Evolutionary conservation across 495 filamentous ascomycete genomes (phyloP).

Genomic region (Tuber indicum): DNA sequence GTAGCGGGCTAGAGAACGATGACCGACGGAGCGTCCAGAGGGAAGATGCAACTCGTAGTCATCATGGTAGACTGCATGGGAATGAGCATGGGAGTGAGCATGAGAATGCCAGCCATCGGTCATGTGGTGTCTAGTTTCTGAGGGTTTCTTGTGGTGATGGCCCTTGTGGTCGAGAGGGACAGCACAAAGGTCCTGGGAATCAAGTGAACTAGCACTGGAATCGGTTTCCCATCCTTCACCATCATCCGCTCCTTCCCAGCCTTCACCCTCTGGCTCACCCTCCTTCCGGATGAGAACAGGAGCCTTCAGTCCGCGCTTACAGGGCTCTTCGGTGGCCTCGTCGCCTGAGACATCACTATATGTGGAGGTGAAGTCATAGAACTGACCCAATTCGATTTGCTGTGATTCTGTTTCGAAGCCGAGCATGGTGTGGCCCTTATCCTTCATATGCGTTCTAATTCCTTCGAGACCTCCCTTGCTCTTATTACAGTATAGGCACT

Average conservation of each 20-base stretch:
- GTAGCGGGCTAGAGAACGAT: constrained; percentile 76
- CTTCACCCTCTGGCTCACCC: constrained; percentile 44
- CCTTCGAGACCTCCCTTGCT: constrained; percentile 64
- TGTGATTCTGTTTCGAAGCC: constrained; percentile 84
- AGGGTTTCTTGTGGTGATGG: constrained; percentile 54
- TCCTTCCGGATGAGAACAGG: constrained; percentile 49
- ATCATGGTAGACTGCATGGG: constrained; percentile 70
- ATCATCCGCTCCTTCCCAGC: constrained; percentile 37
- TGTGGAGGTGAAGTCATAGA: constrained; percentile 92
- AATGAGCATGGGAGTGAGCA: constrained; percentile 49
- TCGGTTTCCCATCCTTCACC: constrained; percentile 87
- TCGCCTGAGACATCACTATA: constrained; percentile 71
- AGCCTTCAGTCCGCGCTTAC: constrained; percentile 56
- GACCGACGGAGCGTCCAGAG: constrained; percentile 79
- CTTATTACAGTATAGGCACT: constrained; percentile 80
- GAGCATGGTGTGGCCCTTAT: constrained; percentile 94
- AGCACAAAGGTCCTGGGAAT: constrained; percentile 65
- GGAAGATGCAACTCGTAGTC: constrained; percentile 95
- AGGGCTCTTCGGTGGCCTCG: constrained; percentile 45
- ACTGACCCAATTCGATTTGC: constrained; percentile 92
- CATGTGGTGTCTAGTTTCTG: constrained; percentile 52
- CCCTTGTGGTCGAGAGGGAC: constrained; percentile 64
- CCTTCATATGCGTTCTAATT: constrained; percentile 90
- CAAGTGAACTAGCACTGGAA: constrained; percentile 72
- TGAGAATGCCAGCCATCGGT: constrained; percentile 69